Evolutionary conservation across 768 basidiomycete species (phyloP).

Genomic region (Podaxis carcinomalis): DNA sequence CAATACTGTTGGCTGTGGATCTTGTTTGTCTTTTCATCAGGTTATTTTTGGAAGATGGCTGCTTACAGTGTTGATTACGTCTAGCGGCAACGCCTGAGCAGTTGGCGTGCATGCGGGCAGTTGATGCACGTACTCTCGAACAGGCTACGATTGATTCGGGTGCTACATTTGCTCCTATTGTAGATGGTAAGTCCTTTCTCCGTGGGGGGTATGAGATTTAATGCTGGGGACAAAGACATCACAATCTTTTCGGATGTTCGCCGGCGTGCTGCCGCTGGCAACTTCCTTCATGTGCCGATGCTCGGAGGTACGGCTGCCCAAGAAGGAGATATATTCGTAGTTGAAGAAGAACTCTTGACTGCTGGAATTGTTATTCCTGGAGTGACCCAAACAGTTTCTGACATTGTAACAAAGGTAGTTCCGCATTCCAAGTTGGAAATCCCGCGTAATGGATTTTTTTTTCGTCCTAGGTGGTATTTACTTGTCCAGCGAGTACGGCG

Average conservation of each 20-base stretch:
- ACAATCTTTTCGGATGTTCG: conserved; percentile 26
- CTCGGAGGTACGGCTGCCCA: conserved; percentile 26
- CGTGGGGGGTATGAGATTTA: not conserved
- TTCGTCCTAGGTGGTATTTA: conserved; percentile 20
- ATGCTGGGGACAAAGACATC: conserved; percentile 18
- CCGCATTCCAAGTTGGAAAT: not conserved
- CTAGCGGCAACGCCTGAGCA: conserved; percentile 22
- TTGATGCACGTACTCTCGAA: conserved; percentile 25
- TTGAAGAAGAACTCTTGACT: conserved; percentile 22
- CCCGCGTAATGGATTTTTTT: not conserved
- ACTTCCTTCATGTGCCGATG: conserved; percentile 24
- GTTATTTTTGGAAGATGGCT: not conserved
- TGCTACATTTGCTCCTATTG: conserved; percentile 21
- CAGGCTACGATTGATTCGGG: conserved; percentile 24
- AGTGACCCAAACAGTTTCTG: conserved; percentile 24
- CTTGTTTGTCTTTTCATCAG: conserved; percentile 14
- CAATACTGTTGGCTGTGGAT: conserved; percentile 27
- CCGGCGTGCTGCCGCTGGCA: conserved; percentile 20
- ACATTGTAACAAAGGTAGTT: conserved; percentile 27
- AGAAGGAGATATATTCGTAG: conserved; percentile 30
- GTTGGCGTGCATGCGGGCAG: conserved; percentile 29
- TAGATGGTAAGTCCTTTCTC: conserved; percentile 22
- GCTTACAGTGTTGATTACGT: not conserved
- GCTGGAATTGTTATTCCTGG: conserved; percentile 22
- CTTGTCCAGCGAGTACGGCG: conserved; percentile 24